These are phyloP conservation scores for Phaffia australis DNA, from an alignment of 768 basidiomycete genomes.

Conservation along the genomic window DNA sequence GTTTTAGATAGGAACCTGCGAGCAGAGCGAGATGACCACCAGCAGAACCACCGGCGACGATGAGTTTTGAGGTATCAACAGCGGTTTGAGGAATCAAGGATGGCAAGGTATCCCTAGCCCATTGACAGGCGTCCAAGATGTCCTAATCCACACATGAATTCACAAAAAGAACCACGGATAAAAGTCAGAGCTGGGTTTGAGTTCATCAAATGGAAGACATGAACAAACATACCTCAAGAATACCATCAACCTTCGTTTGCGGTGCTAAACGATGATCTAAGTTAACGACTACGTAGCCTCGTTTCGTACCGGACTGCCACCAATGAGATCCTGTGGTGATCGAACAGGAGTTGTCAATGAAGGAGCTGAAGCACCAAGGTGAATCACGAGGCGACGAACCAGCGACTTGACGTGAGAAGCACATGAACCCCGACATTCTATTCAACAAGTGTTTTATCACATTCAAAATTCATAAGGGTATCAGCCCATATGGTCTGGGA, in stretches of 20 bases:
- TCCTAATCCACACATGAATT: not conserved
- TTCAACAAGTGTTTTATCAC: no score
- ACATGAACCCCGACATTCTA: no score
- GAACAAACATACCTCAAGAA: not conserved
- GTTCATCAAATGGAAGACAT: not conserved
- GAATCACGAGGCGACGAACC: no score
- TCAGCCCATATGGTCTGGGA: no score
- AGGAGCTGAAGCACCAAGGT: no score
- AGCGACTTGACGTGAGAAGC: no score
- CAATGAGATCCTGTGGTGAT: not conserved
- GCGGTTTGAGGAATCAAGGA: not conserved
- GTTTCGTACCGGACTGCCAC: not conserved
- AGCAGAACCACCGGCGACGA: not conserved
- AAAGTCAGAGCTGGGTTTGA: not conserved
- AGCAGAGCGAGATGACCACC: slow-evolving; percentile 6
- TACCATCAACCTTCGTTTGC: not conserved
- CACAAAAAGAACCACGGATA: no score
- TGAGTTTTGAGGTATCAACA: not conserved
- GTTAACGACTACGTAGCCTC: slow-evolving; percentile 5
- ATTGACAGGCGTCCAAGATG: slow-evolving; percentile 3
- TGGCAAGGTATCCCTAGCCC: not conserved
- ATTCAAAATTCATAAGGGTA: no score
- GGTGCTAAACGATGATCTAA: not conserved
- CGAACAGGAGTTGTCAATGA: no score
- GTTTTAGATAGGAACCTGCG: not conserved